Conservation (phyloP, 2,329 filamentous ascomycete species). For the Pseudogymnoascus sp. region DNA sequence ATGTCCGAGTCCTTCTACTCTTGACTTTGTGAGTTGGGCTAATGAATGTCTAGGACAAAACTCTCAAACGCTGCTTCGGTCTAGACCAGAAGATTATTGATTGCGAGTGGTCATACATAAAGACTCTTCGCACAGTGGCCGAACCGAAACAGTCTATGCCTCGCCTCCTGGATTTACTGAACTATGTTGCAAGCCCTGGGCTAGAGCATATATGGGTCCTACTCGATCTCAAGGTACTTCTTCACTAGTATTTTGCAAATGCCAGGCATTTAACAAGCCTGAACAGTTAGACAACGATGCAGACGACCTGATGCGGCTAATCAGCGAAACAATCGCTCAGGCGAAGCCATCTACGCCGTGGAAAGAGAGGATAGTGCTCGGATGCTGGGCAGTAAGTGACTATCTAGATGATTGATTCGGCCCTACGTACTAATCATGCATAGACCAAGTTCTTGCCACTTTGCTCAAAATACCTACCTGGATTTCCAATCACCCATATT, state of each 20-base stretch:
- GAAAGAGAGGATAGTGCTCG: conserved; percentile 66
- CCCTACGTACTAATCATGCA: not conserved
- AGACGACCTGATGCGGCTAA: conserved; percentile 59
- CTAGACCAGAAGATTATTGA: conserved; percentile 63
- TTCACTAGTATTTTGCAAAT: not conserved
- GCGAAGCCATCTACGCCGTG: conserved; percentile 49
- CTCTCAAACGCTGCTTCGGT: conserved; percentile 75
- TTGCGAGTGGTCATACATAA: conserved; percentile 67
- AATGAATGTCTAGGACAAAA: conserved; percentile 49
- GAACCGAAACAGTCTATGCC: conserved; percentile 66
- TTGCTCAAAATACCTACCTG: conserved; percentile 52
- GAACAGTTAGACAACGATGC: conserved; percentile 59
- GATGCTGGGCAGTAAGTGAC: conserved; percentile 64
- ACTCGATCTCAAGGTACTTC: conserved; percentile 73
- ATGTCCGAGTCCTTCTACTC: conserved; percentile 40
- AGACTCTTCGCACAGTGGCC: conserved; percentile 56
- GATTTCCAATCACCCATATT: conserved; percentile 58
- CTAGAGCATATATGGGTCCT: conserved; percentile 68
- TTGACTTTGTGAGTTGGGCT: not conserved
- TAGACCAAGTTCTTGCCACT: conserved; percentile 60
- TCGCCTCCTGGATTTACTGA: conserved; percentile 63
- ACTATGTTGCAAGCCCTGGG: conserved; percentile 58
- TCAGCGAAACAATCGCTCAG: conserved; percentile 53
- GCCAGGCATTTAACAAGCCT: not conserved
- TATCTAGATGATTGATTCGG: not conserved